A percentile compares a stretch with the other conserved stretches of the same genome.
Evolutionary conservation across 352 stramenopile genomes (phyloP).

Genomic region (Phytophthora hybrid): DNA sequence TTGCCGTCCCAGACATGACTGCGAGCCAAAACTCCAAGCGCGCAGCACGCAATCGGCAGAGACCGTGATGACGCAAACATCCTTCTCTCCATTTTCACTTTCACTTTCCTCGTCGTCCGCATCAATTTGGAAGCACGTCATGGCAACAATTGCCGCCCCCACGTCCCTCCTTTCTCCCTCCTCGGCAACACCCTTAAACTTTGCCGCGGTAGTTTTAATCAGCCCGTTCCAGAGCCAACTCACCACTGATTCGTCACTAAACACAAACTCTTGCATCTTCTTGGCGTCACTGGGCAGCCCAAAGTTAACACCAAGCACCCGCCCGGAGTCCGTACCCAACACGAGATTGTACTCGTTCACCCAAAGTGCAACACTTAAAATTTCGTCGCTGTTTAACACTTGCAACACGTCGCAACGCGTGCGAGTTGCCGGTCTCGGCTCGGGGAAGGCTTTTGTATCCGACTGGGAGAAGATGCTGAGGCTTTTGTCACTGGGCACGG

Average conservation of each 20-base stretch:
- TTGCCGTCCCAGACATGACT: constrained; percentile 74
- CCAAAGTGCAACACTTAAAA: constrained; percentile 72
- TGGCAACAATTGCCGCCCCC: constrained; percentile 53
- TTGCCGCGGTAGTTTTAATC: constrained; percentile 53
- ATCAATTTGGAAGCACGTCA: constrained; percentile 72
- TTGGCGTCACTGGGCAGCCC: constrained; percentile 51
- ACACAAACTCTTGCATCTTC: constrained; percentile 73
- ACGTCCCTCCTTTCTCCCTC: constrained; percentile 35
- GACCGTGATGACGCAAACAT: constrained; percentile 76
- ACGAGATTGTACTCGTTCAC: constrained; percentile 84
- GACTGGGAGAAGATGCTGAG: constrained; percentile 69
- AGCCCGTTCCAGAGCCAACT: constrained; percentile 79
- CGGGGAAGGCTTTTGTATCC: constrained; percentile 51
- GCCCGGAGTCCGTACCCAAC: constrained; percentile 64
- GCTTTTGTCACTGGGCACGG: constrained; percentile 34
- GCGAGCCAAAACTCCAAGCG: constrained; percentile 73
- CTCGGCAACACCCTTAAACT: constrained; percentile 43
- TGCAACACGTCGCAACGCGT: constrained; percentile 55
- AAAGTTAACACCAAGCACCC: constrained; percentile 78
- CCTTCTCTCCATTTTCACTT: constrained; percentile 25
- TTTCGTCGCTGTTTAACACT: constrained; percentile 59
- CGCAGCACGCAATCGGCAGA: constrained; percentile 72
- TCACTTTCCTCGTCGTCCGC: constrained; percentile 47
- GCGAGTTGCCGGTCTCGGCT: constrained; percentile 46
- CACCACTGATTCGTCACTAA: constrained; percentile 74